phyloP scores from a whole-genome alignment of 192 early-diverging fungal species.

The Chytriomyces sp. region DNA sequence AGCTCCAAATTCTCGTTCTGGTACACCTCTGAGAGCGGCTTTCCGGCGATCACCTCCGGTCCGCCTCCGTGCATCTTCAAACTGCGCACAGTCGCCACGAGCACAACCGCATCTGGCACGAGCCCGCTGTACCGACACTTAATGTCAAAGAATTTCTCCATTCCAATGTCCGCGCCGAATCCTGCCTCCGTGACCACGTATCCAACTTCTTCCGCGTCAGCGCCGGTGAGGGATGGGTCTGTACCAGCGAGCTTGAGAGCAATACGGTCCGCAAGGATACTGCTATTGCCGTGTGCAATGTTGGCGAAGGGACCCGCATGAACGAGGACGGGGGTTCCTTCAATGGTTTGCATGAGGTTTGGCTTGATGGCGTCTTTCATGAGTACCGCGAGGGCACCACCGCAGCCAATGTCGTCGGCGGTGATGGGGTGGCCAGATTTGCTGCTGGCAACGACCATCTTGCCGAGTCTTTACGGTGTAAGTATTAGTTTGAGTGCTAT shows the following conservation, averaged over 20 bases:
- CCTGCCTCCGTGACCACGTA: conserved; percentile 99
- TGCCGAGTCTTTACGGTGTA: conserved; percentile 58
- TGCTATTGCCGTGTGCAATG: conserved; percentile 98
- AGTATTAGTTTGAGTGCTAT: neutral
- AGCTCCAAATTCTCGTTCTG: conserved; percentile 84
- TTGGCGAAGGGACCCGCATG: conserved; percentile 99
- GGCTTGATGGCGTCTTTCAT: conserved; percentile 99
- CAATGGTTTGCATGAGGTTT: conserved; percentile 99
- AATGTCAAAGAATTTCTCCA: conserved; percentile 99
- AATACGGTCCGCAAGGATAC: conserved; percentile 93
- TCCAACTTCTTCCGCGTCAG: conserved; percentile 58
- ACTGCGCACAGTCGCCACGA: conserved; percentile 92
- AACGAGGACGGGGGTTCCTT: conserved; percentile 97
- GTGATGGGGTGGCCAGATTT: conserved; percentile 83
- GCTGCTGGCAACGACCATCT: conserved; percentile 93
- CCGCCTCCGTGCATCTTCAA: conserved; percentile 99
- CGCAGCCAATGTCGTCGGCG: conserved; percentile 92
- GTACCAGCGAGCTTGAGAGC: conserved; percentile 90
- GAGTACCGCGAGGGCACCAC: conserved; percentile 93
- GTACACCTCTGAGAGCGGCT: conserved; percentile 88
- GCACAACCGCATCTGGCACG: conserved; percentile 85
- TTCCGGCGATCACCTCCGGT: conserved; percentile 88
- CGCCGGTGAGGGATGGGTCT: conserved; percentile 48
- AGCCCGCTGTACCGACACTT: conserved; percentile 92
- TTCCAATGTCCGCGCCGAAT: conserved; percentile 99